A percentile compares a stretch with the other conserved stretches of the same genome.
Evolutionary conservation across 352 stramenopile genomes (phyloP).

Genomic region (Blastocystis sp.): DNA sequence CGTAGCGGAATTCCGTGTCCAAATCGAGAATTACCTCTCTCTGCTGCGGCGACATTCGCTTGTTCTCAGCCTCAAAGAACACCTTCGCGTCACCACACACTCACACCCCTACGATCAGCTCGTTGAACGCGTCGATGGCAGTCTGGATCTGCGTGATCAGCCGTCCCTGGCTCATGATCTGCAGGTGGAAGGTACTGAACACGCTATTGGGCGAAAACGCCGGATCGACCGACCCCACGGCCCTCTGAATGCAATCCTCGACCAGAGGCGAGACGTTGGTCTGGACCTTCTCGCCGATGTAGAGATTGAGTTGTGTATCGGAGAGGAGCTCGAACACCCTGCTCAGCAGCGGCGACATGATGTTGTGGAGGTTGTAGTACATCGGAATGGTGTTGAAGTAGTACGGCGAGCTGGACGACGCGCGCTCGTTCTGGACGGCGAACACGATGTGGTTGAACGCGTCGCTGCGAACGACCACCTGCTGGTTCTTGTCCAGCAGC

Average conservation of each 20-base stretch:
- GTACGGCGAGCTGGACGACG: constrained; percentile 27
- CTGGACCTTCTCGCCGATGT: constrained; percentile 56
- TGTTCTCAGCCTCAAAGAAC: not conserved
- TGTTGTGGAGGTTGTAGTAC: constrained; percentile 55
- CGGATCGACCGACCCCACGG: constrained; percentile 17
- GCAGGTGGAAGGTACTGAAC: constrained; percentile 29
- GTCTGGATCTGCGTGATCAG: constrained; percentile 10
- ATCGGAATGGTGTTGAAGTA: constrained; percentile 50
- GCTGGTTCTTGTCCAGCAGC: constrained; percentile 30
- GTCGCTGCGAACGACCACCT: constrained; percentile 19
- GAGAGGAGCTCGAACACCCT: constrained; percentile 49
- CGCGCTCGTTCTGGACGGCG: constrained; percentile 42
- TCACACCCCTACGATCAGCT: constrained; percentile 13
- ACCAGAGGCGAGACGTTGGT: constrained; percentile 3
- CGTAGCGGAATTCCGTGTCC: not conserved
- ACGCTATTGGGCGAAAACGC: constrained; percentile 22
- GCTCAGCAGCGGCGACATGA: constrained; percentile 28
- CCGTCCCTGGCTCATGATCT: not conserved
- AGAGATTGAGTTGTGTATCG: constrained; percentile 16
- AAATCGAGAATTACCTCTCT: not conserved
- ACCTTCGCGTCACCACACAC: constrained; percentile 8
- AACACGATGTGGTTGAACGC: constrained; percentile 29
- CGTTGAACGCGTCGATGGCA: not conserved
- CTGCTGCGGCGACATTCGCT: not conserved
- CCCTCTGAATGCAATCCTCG: constrained; percentile 25